A percentile compares a stretch with the other conserved stretches of the same genome.
phyloP scores from a whole-genome alignment of 2,329 filamentous ascomycete genomes.

The Cordyceps javanica region DNA sequence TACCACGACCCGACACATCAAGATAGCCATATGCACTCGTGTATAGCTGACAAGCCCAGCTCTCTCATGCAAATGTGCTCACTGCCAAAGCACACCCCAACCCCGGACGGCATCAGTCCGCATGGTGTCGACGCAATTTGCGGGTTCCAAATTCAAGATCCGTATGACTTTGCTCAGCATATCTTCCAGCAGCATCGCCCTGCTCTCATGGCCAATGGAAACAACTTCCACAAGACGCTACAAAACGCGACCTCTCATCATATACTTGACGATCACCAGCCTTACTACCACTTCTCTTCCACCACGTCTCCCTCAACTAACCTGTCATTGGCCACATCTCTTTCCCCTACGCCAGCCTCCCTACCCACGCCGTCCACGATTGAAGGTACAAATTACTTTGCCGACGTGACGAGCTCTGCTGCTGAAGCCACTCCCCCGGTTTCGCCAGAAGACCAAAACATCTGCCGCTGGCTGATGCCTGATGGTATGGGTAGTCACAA shows the following conservation, averaged over 20 bases:
- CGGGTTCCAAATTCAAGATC: conserved; percentile 23
- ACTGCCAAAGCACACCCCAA: conserved; percentile 19
- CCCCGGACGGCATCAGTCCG: conserved; percentile 15
- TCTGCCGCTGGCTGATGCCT: conserved; percentile 27
- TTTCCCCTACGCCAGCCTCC: conserved; percentile 22
- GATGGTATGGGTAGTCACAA: conserved; percentile 15
- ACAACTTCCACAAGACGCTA: conserved; percentile 6
- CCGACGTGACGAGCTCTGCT: conserved; percentile 5
- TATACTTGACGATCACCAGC: conserved; percentile 6
- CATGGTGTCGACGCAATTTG: conserved; percentile 20
- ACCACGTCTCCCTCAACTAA: conserved; percentile 20
- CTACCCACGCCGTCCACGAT: conserved; percentile 24
- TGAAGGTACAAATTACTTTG: conserved; percentile 16
- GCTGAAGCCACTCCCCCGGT: conserved; percentile 15
- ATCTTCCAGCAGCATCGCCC: conserved; percentile 24
- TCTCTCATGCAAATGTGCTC: conserved; percentile 22
- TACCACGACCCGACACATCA: conserved; percentile 23
- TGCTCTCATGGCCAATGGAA: conserved; percentile 15
- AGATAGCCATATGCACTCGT: conserved; percentile 19
- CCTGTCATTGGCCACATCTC: conserved; percentile 19
- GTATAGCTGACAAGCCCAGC: conserved; percentile 23
- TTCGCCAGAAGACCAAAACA: conserved; percentile 21
- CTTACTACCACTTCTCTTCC: conserved; percentile 17
- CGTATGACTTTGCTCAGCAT: conserved; percentile 23
- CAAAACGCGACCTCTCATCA: conserved; percentile 4